Percentiles rank a stretch among this genome's conserved stretches.
Evolutionary conservation across 2,329 filamentous ascomycete genomes (phyloP).

Genomic region (Ophiocordyceps sinensis): DNA sequence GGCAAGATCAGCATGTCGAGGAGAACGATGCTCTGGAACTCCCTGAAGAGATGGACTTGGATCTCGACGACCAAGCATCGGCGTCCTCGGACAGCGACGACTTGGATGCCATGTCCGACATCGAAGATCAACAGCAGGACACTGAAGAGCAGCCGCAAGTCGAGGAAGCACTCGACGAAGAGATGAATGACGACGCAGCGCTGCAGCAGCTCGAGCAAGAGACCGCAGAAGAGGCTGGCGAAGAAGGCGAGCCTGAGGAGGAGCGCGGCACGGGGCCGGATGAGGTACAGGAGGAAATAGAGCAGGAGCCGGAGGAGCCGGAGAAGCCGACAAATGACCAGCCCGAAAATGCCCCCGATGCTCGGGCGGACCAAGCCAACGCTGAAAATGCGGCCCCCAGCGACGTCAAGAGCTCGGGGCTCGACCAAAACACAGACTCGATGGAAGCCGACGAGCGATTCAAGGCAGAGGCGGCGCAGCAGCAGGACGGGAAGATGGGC

Average conservation of each 20-base stretch:
- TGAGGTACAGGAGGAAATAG: conserved; percentile 32
- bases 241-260: conserved; percentile 40
- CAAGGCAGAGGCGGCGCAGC: conserved; percentile 44
- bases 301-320: conserved; percentile 17
- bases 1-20: conserved; percentile 60
- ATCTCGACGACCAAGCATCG: conserved; percentile 54
- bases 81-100: conserved; percentile 41
- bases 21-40: conserved; percentile 72
- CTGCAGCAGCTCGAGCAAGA: conserved; percentile 21
- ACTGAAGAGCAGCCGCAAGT: conserved; percentile 22
- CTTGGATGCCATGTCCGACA: conserved; percentile 42
- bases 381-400: conserved; percentile 49
- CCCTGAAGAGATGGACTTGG: conserved; percentile 77
- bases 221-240: conserved; percentile 34
- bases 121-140: conserved; percentile 26
- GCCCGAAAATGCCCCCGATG: conserved; percentile 18
- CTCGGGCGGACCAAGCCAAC: conserved; percentile 30
- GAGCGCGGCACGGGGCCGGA: conserved; percentile 32
- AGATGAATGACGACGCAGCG: conserved; percentile 20
- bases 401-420: conserved; percentile 48
- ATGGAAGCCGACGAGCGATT: conserved; percentile 48
- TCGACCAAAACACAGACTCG: conserved; percentile 49
- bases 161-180: conserved; percentile 20
- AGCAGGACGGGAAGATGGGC: conserved; percentile 51
- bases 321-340: conserved; percentile 20